Evolutionary conservation across 352 stramenopile species (phyloP).

Genomic region (Albugo laibachii): DNA sequence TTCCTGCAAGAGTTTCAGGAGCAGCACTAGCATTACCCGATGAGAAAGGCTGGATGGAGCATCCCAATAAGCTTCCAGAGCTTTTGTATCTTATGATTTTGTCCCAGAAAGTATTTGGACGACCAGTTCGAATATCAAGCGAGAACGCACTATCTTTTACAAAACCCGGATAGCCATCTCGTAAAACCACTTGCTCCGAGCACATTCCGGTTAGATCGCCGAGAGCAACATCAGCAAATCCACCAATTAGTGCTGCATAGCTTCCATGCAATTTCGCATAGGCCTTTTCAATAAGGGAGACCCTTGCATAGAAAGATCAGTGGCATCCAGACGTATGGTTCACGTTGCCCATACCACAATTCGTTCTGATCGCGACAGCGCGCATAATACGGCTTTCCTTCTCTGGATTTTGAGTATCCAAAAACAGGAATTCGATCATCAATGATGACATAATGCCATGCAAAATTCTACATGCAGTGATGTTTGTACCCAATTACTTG

Average conservation of each 20-base stretch:
- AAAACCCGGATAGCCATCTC: conserved; percentile 55
- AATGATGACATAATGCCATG: conserved; percentile 84
- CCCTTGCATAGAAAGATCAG: conserved; percentile 18
- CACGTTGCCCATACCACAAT: conserved; percentile 34
- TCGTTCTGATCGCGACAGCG: conserved; percentile 72
- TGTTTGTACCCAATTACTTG: not conserved
- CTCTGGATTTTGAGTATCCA: conserved; percentile 54
- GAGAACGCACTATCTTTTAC: conserved; percentile 42
- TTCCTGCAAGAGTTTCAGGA: conserved; percentile 54
- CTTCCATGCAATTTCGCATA: conserved; percentile 84
- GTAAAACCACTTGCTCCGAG: conserved; percentile 76
- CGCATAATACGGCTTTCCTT: conserved; percentile 68
- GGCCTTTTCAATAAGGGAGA: conserved; percentile 79
- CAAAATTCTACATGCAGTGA: conserved; percentile 37
- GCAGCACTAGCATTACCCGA: conserved; percentile 34
- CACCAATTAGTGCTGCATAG: conserved; percentile 79
- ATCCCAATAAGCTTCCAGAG: conserved; percentile 81
- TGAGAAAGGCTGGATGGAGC: conserved; percentile 68
- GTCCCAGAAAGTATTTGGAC: conserved; percentile 60
- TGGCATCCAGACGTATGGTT: conserved; percentile 4
- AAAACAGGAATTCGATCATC: conserved; percentile 78
- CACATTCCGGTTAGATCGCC: conserved; percentile 82
- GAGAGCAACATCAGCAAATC: conserved; percentile 77
- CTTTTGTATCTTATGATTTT: conserved; percentile 56
- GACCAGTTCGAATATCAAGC: conserved; percentile 15